Percentiles rank a stretch among this genome's conserved stretches.
These are phyloP conservation scores for Scutellaria minor DNA, from an alignment of 257 asterid species.

Conservation along the genomic window DNA sequence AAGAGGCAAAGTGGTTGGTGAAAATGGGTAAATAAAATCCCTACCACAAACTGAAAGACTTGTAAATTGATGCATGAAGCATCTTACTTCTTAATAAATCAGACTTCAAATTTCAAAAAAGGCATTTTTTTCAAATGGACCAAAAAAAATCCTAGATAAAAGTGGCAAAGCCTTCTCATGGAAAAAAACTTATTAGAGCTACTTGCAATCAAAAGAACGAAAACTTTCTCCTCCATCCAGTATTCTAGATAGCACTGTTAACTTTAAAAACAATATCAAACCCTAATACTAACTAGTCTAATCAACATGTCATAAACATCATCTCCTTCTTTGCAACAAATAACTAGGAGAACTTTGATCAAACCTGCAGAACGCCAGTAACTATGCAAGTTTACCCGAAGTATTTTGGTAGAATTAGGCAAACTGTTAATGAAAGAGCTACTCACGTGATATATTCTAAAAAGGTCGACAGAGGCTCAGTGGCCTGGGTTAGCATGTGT, in stretches of 20 bases:
- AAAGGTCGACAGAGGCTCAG: constrained; percentile 88
- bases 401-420: not conserved
- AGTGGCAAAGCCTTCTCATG: not conserved
- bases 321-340: constrained; percentile 10
- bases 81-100: constrained; percentile 23
- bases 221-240: not conserved
- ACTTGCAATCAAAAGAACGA: constrained; percentile 10
- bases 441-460: constrained; percentile 83
- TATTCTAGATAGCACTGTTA: not conserved
- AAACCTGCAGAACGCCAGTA: not conserved
- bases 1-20: not conserved
- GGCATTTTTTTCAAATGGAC: constrained; percentile 8
- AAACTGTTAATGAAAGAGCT: constrained; percentile 10
- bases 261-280: not conserved
- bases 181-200: no score
- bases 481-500: constrained; percentile 91
- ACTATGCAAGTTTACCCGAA: not conserved
- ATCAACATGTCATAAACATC: not conserved
- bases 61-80: constrained; percentile 3
- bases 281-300: not conserved
- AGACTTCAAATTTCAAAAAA: not conserved
- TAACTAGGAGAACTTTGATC: constrained; percentile 5
- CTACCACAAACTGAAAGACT: not conserved
- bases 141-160: not conserved
- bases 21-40: constrained; percentile 4